phyloP scores from a whole-genome alignment of 1,284 basidiomycete genomes.

The Tylopilus sp. region DNA sequence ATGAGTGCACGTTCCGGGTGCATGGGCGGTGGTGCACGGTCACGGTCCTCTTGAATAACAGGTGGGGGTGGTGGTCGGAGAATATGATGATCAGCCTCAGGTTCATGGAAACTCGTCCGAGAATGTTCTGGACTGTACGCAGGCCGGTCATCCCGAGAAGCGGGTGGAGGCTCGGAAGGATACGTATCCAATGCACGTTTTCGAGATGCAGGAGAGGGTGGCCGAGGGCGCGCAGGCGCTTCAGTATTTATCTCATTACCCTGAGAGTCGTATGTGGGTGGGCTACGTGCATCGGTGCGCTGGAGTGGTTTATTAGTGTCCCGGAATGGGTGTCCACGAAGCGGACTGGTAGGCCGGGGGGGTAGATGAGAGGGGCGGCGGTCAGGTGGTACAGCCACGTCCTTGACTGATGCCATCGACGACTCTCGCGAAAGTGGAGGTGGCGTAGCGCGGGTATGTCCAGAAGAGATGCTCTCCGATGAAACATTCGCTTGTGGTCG shows the following conservation, averaged over 20 bases:
- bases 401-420: slow-evolving; percentile 22
- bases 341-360: slow-evolving; percentile 23
- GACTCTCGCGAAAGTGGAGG: slow-evolving; percentile 33
- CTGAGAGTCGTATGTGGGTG: neutral
- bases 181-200: slow-evolving; percentile 11
- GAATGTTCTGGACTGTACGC: slow-evolving; percentile 7
- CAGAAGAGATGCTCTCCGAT: slow-evolving; percentile 17
- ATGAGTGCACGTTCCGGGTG: slow-evolving; percentile 34
- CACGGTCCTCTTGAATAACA: slow-evolving; percentile 4
- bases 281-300: slow-evolving; percentile 1
- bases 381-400: slow-evolving; percentile 5
- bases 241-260: slow-evolving; percentile 10
- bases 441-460: slow-evolving; percentile 23
- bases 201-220: slow-evolving; percentile 6
- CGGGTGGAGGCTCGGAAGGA: slow-evolving; percentile 4
- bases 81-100: slow-evolving; percentile 2
- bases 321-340: slow-evolving; percentile 9
- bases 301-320: slow-evolving; percentile 5
- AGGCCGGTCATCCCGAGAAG: slow-evolving; percentile 9
- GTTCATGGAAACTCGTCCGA: slow-evolving; percentile 14
- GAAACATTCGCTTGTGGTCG: slow-evolving; percentile 9
- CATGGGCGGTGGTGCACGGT: slow-evolving; percentile 20
- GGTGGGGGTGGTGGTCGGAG: slow-evolving; percentile 3
- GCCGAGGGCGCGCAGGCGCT: slow-evolving; percentile 2
- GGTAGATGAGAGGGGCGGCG: slow-evolving; percentile 23